Conservation (phyloP, 495 filamentous ascomycete genomes). For the Aspergillus indologenus region DNA sequence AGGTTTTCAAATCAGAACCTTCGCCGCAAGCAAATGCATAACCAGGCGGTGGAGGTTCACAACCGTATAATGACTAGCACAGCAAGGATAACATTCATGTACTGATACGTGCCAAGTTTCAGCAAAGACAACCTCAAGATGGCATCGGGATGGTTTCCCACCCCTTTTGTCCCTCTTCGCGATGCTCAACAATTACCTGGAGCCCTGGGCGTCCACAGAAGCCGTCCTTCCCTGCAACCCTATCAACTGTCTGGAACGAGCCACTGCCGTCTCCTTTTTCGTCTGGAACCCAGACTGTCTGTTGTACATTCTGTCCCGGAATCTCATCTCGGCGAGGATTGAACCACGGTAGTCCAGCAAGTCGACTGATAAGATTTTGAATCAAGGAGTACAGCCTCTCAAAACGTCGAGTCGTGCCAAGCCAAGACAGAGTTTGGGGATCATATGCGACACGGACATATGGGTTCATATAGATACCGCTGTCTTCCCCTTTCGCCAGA, state of each 20-base stretch:
- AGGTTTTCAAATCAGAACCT: not conserved
- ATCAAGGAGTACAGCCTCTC: conserved; percentile 56
- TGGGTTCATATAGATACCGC: conserved; percentile 68
- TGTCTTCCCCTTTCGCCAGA: conserved; percentile 41
- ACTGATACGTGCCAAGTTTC: too few species aligned
- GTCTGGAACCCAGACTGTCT: conserved; percentile 52
- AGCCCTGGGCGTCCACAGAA: conserved; percentile 58
- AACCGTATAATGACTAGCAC: not conserved
- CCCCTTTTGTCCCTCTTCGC: conserved; percentile 47
- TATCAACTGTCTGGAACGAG: conserved; percentile 40
- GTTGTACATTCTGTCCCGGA: conserved; percentile 50
- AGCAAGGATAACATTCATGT: too few species aligned
- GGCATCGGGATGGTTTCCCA: conserved; percentile 48
- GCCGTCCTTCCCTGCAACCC: conserved; percentile 48
- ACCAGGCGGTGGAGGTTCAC: not conserved
- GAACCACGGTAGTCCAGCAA: conserved; percentile 52
- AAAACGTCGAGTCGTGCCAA: conserved; percentile 52
- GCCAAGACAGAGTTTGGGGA: conserved; percentile 49
- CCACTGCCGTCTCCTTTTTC: conserved; percentile 27
- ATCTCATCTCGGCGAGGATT: conserved; percentile 57
- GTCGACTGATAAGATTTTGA: conserved; percentile 52
- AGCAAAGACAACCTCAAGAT: conserved; percentile 6
- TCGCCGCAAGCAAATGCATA: not conserved
- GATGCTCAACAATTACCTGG: conserved; percentile 53
- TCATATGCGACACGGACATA: conserved; percentile 68